Evolutionary conservation across 257 asterid species (phyloP), one percentile per base, ranked within the genome.

Genomic region (Primulina huaijiensis): DNA sequence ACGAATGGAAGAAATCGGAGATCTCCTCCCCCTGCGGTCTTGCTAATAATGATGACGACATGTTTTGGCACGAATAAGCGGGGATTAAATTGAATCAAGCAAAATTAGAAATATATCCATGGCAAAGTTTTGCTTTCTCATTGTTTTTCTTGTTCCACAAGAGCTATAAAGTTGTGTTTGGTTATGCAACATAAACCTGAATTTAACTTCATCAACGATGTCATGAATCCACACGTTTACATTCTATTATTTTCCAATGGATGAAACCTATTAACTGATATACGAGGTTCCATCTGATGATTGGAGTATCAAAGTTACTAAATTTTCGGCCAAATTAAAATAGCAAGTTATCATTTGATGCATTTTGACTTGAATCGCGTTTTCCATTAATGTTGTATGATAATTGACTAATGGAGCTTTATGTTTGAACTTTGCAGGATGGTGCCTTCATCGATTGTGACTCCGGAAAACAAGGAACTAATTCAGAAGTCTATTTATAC

Each of bases 391-490:
- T 55, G 60, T 64, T 79, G 14, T 76, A 53, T 60, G 69, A 63
- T 16, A 29, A 56, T 72, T 61, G 62, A 53, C 68, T 66, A 35
- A 73, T 70, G 76, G 9, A 56, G 63, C 55, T 6, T 65, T 58
- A 11, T 69, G 16, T 75, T 37, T 67, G 70, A 66, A 74, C 64
- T 74, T 56, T 82, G 74, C 97, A 94, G 99, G 77, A 84, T 73
- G 84, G 90, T 86, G 74, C 95, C 89, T 52, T 88, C 90, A 8
- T 71, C 96, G 17, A 81, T 94, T 35, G 72, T 90, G 94, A 89
- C 98, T 73, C 96, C 97, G 3, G 98, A 94, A 78, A 94, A 89
- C 86, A 88, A 90, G 4, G 95, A 94, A 71, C 67, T 91, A 61
- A 85, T 94, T 65, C 96, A 88, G 77, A 94, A 94, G 83, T 94